Percentiles rank a stretch among this genome's conserved stretches.
phyloP scores from a whole-genome alignment of 768 basidiomycete species.

The Trametes maxima region DNA sequence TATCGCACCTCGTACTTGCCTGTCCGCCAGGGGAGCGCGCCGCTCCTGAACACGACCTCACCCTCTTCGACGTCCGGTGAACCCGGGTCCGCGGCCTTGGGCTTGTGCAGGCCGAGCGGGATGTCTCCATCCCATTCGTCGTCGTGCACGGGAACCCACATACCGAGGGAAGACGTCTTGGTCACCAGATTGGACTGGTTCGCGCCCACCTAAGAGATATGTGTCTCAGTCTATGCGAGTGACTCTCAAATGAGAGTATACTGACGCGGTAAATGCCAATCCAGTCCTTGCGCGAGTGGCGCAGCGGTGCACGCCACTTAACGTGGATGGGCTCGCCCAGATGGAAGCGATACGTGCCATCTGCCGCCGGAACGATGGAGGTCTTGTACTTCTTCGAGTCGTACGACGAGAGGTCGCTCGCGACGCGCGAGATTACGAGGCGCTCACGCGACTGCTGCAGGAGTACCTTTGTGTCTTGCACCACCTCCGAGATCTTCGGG shows the following conservation, averaged over 20 bases:
- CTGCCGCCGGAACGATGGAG: conserved; percentile 55
- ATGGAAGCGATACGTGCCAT: conserved; percentile 67
- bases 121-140: conserved; percentile 94
- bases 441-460: conserved; percentile 89
- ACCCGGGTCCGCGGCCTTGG: conserved; percentile 40
- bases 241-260: neutral
- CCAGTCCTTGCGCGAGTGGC: conserved; percentile 94
- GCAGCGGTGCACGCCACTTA: conserved; percentile 82
- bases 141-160: conserved; percentile 90
- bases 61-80: conserved; percentile 50
- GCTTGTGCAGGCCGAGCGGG: conserved; percentile 50
- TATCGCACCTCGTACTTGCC: conserved; percentile 91
- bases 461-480: conserved; percentile 90
- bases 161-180: conserved; percentile 79
- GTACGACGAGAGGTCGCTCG: conserved; percentile 77
- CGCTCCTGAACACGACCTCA: conserved; percentile 70
- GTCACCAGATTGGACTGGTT: conserved; percentile 86
- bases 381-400: conserved; percentile 82
- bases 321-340: conserved; percentile 89
- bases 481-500: conserved; percentile 84
- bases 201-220: conserved; percentile 66
- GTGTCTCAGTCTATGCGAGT: conserved; percentile 1
- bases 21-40: conserved; percentile 82
- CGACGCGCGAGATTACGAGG: conserved; percentile 91
- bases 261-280: conserved; percentile 86